Evolutionary conservation across 306 rosid species (phyloP), one percentile per base, ranked within the genome.

Genomic region (Castanospermum australe): DNA sequence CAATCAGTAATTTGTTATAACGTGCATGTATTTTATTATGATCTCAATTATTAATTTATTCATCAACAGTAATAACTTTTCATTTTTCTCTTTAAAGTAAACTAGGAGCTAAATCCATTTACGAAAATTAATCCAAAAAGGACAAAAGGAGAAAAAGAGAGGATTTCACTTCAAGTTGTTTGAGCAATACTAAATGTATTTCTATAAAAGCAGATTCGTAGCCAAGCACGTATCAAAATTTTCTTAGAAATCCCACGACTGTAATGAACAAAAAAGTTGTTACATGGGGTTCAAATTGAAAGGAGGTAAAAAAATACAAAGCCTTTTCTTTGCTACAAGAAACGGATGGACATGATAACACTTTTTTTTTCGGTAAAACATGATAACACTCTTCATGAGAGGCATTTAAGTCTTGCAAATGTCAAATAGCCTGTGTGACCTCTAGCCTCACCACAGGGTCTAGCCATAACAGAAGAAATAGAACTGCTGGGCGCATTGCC

Each of bases 341-440:
- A 48, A 47, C 13, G 51, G 67, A 24, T 3, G 28, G 78, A 15
- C 36, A 1, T 2, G 48, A 9, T 10, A n/a, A n/a, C n/a, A n/a
- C n/a, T n/a, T n/a, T n/a, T n/a, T n/a, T n/a, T n/a, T n/a, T n/a
- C n/a, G n/a, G n/a, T n/a, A n/a, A n/a, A n/a, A n/a, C n/a, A n/a
- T n/a, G n/a, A n/a, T n/a, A 50, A 25, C 41, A 55, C 32, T 1
- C 66, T 35, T 79, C 65, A 88, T 15, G 77, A 78, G 51, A 85
- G 52, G 78, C 93, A 87, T 83, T 75, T 81, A 54, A 89, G 93
- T 69, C 96, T 87, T 21, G 91, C 93, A 70, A 87, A 89, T 39
- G 96, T 89, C 83, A 91, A 68, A 89, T 89, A 91, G 67, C 96
- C 93, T 2, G 96, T 91, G 83, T 89, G 96, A 79, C 96, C 96